Conservation (phyloP, 2,329 filamentous ascomycete genomes). For the Monosporascus sp. region DNA sequence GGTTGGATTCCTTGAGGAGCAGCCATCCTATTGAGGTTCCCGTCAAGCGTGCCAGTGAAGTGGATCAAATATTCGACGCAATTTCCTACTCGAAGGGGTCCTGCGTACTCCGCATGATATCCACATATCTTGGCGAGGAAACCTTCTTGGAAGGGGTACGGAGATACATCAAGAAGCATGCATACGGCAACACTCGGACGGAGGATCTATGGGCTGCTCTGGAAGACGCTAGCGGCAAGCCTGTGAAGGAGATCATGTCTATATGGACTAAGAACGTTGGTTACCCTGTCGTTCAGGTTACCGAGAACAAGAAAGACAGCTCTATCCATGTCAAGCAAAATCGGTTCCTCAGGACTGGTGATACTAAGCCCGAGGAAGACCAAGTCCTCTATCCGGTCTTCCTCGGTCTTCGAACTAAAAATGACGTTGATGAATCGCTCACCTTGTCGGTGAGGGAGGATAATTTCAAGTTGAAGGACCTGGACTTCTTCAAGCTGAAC, state of each 20-base stretch:
- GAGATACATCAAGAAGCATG: constrained; percentile 89
- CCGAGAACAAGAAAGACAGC: constrained; percentile 63
- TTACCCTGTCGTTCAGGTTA: constrained; percentile 84
- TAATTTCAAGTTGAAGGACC: constrained; percentile 69
- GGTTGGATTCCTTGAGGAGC: constrained; percentile 85
- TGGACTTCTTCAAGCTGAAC: constrained; percentile 95
- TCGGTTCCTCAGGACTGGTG: constrained; percentile 85
- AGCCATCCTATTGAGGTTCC: constrained; percentile 96
- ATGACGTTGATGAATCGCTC: constrained; percentile 73
- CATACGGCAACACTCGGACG: constrained; percentile 92
- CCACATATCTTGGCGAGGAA: constrained; percentile 89
- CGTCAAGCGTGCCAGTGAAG: constrained; percentile 89
- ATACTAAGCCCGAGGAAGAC: constrained; percentile 91
- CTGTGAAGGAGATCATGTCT: constrained; percentile 84
- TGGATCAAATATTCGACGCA: constrained; percentile 97
- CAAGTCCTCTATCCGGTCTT: constrained; percentile 84
- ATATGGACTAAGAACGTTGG: constrained; percentile 97
- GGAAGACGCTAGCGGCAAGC: constrained; percentile 83
- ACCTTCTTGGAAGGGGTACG: constrained; percentile 88
- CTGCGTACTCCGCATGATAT: constrained; percentile 94
- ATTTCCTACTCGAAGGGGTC: constrained; percentile 98
- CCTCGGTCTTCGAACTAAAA: constrained; percentile 75
- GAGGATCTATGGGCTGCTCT: constrained; percentile 86
- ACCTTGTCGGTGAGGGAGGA: constrained; percentile 68
- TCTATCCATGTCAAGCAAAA: constrained; percentile 89